These are phyloP conservation scores for Arthrobotrys conoides DNA, from an alignment of 2,329 filamentous ascomycete genomes.

Conservation along the genomic window DNA sequence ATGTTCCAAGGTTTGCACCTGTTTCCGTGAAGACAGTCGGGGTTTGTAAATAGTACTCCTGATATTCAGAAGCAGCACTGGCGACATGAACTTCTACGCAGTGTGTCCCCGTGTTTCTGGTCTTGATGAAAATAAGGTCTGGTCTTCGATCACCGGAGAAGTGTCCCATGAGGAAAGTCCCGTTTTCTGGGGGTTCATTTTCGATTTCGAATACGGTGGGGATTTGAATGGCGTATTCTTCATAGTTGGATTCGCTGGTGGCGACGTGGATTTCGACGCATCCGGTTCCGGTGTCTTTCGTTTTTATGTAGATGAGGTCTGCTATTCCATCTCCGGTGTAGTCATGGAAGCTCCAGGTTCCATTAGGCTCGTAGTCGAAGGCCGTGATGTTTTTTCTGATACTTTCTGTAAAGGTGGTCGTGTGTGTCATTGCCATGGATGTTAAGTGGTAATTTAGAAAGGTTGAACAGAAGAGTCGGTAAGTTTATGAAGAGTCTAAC, in stretches of 20 bases:
- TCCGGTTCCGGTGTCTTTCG: not conserved
- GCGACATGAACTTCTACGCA: not conserved
- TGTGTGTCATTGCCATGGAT: not conserved
- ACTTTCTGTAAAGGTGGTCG: not conserved
- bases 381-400: not conserved
- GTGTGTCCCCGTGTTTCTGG: not conserved
- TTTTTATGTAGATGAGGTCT: conserved; percentile 10
- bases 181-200: not conserved
- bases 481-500: too few relatives aligned
- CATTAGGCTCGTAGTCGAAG: not conserved
- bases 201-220: not conserved
- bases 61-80: not conserved
- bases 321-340: conserved; percentile 1
- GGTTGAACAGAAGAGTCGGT: too few relatives aligned
- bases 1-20: not conserved
- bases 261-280: conserved; percentile 1
- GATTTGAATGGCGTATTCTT: not conserved
- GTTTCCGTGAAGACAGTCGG: not conserved
- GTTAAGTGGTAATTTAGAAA: too few relatives aligned
- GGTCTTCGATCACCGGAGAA: not conserved
- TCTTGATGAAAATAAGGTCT: not conserved
- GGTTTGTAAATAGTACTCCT: not conserved
- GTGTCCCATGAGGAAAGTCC: not conserved
- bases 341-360: not conserved
- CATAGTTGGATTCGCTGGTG: conserved; percentile 6